Percentiles rank a stretch among this genome's conserved stretches.
These are phyloP conservation scores for Pleurotus giganteus DNA, from an alignment of 768 basidiomycete species.

Conservation along the genomic window DNA sequence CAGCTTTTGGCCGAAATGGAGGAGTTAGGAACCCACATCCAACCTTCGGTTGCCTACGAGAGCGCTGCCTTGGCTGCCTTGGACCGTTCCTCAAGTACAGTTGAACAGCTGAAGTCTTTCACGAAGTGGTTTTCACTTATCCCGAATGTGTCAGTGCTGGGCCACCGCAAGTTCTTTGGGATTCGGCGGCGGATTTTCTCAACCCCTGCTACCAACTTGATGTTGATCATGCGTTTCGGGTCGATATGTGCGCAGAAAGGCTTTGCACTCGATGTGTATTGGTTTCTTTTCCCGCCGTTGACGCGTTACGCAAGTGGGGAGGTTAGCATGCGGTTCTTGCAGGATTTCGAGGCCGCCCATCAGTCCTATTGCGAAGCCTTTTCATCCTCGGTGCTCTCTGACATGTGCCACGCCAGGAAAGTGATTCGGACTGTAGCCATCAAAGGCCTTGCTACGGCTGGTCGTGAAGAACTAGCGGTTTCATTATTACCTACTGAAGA, in stretches of 20 bases:
- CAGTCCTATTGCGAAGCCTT: conserved; percentile 17
- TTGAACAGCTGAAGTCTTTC: conserved; percentile 13
- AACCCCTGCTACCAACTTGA: conserved; percentile 21
- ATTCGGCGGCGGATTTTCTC: conserved; percentile 22
- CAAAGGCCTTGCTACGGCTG: conserved; percentile 34
- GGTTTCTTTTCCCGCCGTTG: conserved; percentile 33
- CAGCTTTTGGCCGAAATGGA: conserved; percentile 29
- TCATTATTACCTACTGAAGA: conserved; percentile 26
- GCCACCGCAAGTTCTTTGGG: conserved; percentile 14
- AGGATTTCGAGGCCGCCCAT: conserved; percentile 27
- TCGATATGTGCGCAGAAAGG: conserved; percentile 39
- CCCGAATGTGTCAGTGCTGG: conserved; percentile 17
- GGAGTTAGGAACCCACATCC: conserved; percentile 26
- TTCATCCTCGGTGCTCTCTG: conserved; percentile 3
- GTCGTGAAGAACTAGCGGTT: conserved; percentile 40
- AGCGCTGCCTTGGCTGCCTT: conserved; percentile 25
- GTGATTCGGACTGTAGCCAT: conserved; percentile 37
- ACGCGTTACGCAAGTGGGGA: conserved; percentile 39
- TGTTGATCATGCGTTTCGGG: conserved; percentile 27
- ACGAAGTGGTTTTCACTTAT: conserved; percentile 33
- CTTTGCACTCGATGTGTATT: conserved; percentile 22
- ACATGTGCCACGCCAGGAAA: conserved; percentile 12
- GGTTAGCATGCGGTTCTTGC: conserved; percentile 36
- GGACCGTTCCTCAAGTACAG: not conserved
- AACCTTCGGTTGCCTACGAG: conserved; percentile 25